Evolutionary conservation across 495 filamentous ascomycete genomes (phyloP).

Genomic region (Penicillium ochrochloron): DNA sequence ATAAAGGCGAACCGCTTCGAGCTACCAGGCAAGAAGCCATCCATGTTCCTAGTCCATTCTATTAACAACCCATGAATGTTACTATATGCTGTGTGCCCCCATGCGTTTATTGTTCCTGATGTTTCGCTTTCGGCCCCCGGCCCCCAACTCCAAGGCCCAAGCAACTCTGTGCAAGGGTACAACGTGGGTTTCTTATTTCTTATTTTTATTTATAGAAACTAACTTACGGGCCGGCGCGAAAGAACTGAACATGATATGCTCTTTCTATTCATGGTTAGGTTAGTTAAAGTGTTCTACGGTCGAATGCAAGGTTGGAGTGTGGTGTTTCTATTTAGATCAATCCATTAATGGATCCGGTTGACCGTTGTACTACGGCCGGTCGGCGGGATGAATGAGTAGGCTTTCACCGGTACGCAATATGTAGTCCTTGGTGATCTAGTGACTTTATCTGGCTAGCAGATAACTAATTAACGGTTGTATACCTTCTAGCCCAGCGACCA

Average conservation of each 20-base stretch:
- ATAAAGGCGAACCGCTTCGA: not conserved
- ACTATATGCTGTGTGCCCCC: not conserved
- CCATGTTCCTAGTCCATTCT: not conserved
- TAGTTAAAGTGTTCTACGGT: not conserved
- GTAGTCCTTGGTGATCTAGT: not conserved
- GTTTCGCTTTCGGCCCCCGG: not conserved
- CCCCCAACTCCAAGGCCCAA: not conserved
- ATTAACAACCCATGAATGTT: not conserved
- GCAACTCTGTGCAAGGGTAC: constrained; percentile 20
- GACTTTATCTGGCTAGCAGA: not conserved
- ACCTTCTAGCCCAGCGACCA: not conserved
- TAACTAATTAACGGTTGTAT: not conserved
- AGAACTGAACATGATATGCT: not conserved
- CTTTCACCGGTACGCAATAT: not conserved
- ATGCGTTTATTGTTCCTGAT: not conserved
- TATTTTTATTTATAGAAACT: constrained; percentile 24
- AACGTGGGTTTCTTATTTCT: constrained; percentile 35
- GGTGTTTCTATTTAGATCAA: not conserved
- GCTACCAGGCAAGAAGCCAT: not conserved
- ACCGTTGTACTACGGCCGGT: not conserved
- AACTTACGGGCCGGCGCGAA: not conserved
- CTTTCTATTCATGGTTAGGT: not conserved
- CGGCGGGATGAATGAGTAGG: not conserved
- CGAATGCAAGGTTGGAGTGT: not conserved
- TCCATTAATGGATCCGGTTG: not conserved